Percentiles rank a stretch among this genome's conserved stretches.
Conservation (phyloP, 768 basidiomycete genomes). For the Termitomyces sp. region DNA sequence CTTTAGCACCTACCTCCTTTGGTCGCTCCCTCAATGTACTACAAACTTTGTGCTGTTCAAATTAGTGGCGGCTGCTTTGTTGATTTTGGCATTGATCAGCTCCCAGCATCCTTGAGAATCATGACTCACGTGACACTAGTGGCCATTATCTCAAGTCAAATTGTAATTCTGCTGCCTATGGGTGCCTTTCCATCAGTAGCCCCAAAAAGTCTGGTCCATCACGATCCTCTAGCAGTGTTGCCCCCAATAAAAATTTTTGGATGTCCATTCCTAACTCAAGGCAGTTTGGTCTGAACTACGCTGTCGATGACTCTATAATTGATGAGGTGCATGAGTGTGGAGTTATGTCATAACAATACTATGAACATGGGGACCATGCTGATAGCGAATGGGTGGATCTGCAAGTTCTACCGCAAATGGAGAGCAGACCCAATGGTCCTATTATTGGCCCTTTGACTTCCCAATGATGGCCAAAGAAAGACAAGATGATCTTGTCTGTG, state of each 20-base stretch:
- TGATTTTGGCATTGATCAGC: slow-evolving; percentile 37
- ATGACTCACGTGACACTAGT: slow-evolving; percentile 61
- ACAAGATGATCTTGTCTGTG: slow-evolving; percentile 31
- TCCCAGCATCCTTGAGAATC: slow-evolving; percentile 55
- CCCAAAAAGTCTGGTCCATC: slow-evolving; percentile 54
- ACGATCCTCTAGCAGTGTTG: slow-evolving; percentile 31
- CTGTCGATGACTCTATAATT: slow-evolving; percentile 27
- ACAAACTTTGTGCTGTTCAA: slow-evolving; percentile 63
- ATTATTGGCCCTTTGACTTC: slow-evolving; percentile 36
- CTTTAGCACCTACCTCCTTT: slow-evolving; percentile 72
- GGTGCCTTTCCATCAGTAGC: slow-evolving; percentile 58
- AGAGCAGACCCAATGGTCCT: slow-evolving; percentile 36
- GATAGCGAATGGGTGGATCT: slow-evolving; percentile 64
- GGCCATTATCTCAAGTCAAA: slow-evolving; percentile 74
- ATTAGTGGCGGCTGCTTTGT: slow-evolving; percentile 59
- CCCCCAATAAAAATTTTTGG: slow-evolving; percentile 30
- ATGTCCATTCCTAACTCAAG: slow-evolving; percentile 53
- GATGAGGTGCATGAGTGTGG: slow-evolving; percentile 40
- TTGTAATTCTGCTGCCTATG: slow-evolving; percentile 54
- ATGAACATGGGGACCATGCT: slow-evolving; percentile 23
- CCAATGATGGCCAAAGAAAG: slow-evolving; percentile 35
- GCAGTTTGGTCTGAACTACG: slow-evolving; percentile 55
- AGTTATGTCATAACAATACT: slow-evolving; percentile 20
- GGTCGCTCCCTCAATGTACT: slow-evolving; percentile 79
- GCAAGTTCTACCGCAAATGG: slow-evolving; percentile 40